Evolutionary conservation across 371 early-diverging fungal species (phyloP), one percentile per base, ranked within the genome.

Genomic region (Apophysomyces variabilis): DNA sequence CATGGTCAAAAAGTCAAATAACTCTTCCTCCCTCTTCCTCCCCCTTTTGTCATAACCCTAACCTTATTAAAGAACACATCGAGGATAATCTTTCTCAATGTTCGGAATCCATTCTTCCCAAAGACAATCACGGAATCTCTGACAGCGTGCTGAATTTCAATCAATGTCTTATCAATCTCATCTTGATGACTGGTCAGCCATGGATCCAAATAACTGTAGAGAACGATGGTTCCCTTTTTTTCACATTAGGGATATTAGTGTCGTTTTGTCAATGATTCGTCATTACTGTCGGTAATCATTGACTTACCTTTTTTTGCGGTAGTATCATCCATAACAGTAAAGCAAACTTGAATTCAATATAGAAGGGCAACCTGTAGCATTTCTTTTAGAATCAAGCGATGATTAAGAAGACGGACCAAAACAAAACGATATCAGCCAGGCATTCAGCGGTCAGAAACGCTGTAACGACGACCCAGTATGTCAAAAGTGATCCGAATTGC

Each of bases 381-480:
- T 14, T 46, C 21, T 16, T 16, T 36, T 14, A 5, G 38, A 37
- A 4, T 57, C 32, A 16, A 54, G 47, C n/a, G 1, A 35, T 38
- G 57, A 35, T 21, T 32, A 38, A 18, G 5, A 13, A 6, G n/a
- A 12, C 37, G 68, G 72, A 78, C 83, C 83, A 82, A 46, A 79
- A 79, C n/a, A 82, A 66, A 39, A 78, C 67, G 41, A 76, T 58
- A 62, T 82, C 78, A 8, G 80, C 60, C 64, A 82, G 66, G 58
- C 74, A 76, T 44, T 82, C 83, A 12, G 65, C 57, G 12, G 76
- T 65, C 7, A 82, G 70, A 60, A 71, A 82, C 21, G 68, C 47
- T 26, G 76, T 72, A 18, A 75, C 70, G 11, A 77, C 76, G n/a
- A 82, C 59, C 80, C 79, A 82, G 47, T 77, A 79, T n/a, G 70